Conservation (phyloP, 805 yeast genomes). For the Alloascoidea hylecoeti region DNA sequence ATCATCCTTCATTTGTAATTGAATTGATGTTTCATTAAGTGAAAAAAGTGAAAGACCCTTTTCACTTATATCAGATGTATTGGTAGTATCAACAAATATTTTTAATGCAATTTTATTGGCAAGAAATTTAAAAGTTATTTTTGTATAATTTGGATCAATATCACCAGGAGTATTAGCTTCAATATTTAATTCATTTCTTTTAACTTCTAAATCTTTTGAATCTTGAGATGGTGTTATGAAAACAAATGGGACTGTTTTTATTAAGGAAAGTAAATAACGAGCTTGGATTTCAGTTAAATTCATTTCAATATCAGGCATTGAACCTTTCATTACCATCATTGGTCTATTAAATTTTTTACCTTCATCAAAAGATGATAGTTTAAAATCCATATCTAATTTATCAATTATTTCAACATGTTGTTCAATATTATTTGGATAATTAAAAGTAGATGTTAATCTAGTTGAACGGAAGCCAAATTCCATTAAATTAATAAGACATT, state of each 20-base stretch:
- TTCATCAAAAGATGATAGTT: constrained; percentile 17
- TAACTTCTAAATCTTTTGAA: no score
- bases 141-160: no score
- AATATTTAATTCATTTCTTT: no score
- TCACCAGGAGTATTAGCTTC: no score
- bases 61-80: no score
- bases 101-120: constrained; percentile 9
- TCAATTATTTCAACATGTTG: constrained; percentile 36
- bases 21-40: constrained; percentile 40
- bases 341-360: constrained; percentile 10
- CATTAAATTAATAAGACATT: constrained; percentile 29
- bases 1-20: constrained; percentile 34
- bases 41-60: constrained; percentile 39
- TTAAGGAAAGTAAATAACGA: constrained; percentile 8
- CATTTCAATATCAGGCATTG: constrained; percentile 11
- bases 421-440: constrained; percentile 26
- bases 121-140: constrained; percentile 10
- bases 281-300: constrained; percentile 12
- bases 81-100: constrained; percentile 13
- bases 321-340: constrained; percentile 9
- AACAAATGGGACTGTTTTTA: constrained; percentile 9
- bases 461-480: constrained; percentile 61
- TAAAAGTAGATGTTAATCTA: constrained; percentile 46
- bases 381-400: constrained; percentile 40
- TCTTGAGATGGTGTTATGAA: constrained; percentile 7